Evolutionary conservation across 441 rosid species (phyloP).

Genomic region (Gossypium gossypioides): DNA sequence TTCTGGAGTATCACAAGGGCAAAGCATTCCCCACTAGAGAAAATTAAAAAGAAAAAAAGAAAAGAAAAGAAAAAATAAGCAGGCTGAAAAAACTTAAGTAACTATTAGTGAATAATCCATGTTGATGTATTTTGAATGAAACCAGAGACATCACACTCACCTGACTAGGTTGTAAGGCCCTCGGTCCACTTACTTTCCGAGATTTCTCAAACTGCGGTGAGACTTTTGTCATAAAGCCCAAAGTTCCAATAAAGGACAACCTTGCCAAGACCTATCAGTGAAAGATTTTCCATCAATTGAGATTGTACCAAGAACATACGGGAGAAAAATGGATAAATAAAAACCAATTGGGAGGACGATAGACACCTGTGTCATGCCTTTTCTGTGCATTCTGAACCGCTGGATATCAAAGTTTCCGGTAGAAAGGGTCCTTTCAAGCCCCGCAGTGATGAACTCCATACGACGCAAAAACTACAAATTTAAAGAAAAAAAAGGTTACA

Average conservation of each 20-base stretch:
- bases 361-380: conserved; percentile 90
- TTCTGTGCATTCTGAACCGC: conserved; percentile 92
- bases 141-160: conserved; percentile 28
- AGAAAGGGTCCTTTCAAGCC: conserved; percentile 86
- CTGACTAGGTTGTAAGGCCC: conserved; percentile 99
- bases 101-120: neutral
- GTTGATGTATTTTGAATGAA: neutral
- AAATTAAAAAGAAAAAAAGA: conserved; percentile 12
- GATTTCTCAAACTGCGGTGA: conserved; percentile 92
- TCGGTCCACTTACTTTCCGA: conserved; percentile 98
- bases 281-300: conserved; percentile 18
- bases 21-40: conserved; percentile 96
- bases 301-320: conserved; percentile 3
- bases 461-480: conserved; percentile 28
- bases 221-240: conserved; percentile 83
- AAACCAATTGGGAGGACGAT: conserved; percentile 8
- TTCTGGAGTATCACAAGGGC: conserved; percentile 98
- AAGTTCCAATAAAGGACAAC: conserved; percentile 66
- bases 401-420: conserved; percentile 89
- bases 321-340: conserved; percentile 12
- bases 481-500: neutral
- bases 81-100: neutral
- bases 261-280: conserved; percentile 56
- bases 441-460: conserved; percentile 41
- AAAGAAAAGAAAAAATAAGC: conserved; percentile 8